Evolutionary conservation across 2,329 filamentous ascomycete species (phyloP), one percentile per base, ranked within the genome.

Genomic region (Fusarium penzigii): DNA sequence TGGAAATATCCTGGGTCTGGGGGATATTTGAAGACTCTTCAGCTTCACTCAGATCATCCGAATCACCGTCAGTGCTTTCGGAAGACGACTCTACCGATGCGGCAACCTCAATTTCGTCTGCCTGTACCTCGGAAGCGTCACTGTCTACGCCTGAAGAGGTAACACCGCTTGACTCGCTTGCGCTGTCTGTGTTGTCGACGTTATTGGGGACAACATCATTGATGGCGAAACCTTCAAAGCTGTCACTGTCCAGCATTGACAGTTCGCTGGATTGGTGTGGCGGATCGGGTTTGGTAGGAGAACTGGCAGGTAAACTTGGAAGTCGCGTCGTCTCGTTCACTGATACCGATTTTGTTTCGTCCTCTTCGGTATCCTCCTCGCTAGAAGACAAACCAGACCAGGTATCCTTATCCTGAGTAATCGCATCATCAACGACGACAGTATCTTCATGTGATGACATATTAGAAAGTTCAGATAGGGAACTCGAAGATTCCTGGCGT

Each of bases 321-420:
- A 14, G 32, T 3, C 10, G 32, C 9, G 32, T 36, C 9, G 13
- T 11, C 32, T 11, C 32, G 10, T 36, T 36, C 32, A 14, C 3
- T 14, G 32, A 36, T 36, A 25, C 5, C 20, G 20, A 25, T 25
- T 25, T 7, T 36, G 32, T 9, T 11, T 36, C 32, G 32, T 11
- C 32, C 10, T 44, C 49, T 6, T 39, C 38, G 48, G 55, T 42
- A 6, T 48, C 42, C 25, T 52, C 38, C 4, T 49, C 45, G 5
- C 39, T 38, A 2, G 48, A 51, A 4, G 62, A 65, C 4, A 64
- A 17, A 1, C 57, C 62, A 34, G 61, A 62, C 61, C 61, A 64
- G 41, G 57, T 55, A 11, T 51, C 53, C 36, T 49, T 49, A 11
- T 49, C 44, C 9, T 14, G 32, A 14, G 32, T 6, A 25, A 25